These are phyloP conservation scores for Trichoderma oligosporum DNA, from an alignment of 2,329 filamentous ascomycete species.

Conservation along the genomic window DNA sequence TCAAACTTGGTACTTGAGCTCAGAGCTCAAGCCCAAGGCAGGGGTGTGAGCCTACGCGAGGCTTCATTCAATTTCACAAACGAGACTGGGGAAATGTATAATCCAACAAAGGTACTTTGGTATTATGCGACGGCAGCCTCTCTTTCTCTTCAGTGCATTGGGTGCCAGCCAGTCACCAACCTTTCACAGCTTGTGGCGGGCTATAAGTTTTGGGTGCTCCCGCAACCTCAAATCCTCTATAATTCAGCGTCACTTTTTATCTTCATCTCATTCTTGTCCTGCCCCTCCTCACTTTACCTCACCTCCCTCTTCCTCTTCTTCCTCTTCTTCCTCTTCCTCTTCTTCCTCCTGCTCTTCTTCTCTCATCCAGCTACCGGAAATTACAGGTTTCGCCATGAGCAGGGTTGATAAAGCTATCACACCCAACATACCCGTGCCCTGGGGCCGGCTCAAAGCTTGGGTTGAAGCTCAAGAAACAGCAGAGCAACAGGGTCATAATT, in stretches of 20 bases:
- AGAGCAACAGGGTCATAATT: constrained; percentile 30
- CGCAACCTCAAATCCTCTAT: not conserved
- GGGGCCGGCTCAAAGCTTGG: constrained; percentile 38
- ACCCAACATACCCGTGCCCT: constrained; percentile 27
- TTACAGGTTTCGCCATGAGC: not conserved
- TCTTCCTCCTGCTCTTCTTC: not conserved
- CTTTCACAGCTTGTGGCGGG: not conserved
- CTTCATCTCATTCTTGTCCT: too few relatives aligned
- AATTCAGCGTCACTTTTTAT: not conserved
- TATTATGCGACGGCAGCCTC: not conserved
- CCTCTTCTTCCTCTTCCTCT: not conserved
- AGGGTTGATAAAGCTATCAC: not conserved
- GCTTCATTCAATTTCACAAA: not conserved
- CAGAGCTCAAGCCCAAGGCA: not conserved
- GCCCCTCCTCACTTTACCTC: too few relatives aligned
- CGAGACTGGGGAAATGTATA: not conserved
- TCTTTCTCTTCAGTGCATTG: not conserved
- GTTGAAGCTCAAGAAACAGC: constrained; percentile 39
- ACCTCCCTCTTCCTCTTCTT: not conserved
- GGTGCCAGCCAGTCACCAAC: not conserved
- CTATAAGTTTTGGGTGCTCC: not conserved
- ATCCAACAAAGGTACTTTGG: not conserved
- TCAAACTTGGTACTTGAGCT: not conserved
- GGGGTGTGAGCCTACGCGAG: not conserved
- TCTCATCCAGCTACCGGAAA: not conserved